Base-by-base conservation (phyloP, 805 yeast genomes). In the Candida loeiensis region DNA sequence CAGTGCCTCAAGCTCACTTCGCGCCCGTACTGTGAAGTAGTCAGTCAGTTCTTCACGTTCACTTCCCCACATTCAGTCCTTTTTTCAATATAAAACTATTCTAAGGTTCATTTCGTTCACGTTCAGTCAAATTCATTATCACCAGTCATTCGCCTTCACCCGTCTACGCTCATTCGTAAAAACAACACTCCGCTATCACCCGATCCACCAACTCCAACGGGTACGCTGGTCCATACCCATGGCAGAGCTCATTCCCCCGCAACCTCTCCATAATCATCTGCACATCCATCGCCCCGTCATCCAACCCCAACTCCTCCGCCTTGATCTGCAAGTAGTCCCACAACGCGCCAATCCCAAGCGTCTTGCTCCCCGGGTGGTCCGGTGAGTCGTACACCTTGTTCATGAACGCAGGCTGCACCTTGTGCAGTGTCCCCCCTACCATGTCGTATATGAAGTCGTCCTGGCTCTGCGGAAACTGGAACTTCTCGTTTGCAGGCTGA, bases 181-280 rank as follows among this genome's bases (percentile, higher is more conserved):
- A 42, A 15, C 41, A 41, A 17, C 38, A 34, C 25, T 46, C 43
- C n/a, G 41, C 34, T 34, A 73, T 54, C 9, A 64, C 59, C 31
- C 61, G 51, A 44, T 77, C 71, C 14, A 79, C 71, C 37, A 66
- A 26, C 2, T 52, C 55, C 27, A 77, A 45, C 0, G 77, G 69
- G 48, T 80, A 80, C 1, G 84, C 85, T 6, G 86, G 85, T 0
- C 95, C 96, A 51, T 66, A 73, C 2, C 90, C 93, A 55, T 86
- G 91, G 54, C 95, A 87, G 27, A 66, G 71, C 55, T 85, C 95
- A 24, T 73, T 58, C 1, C 93, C 95, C 53, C 70, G 75, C 39
- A 88, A 66, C 19, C 57, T 59, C 14, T 62, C 56, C 81, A 87
- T 79, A 2, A 86, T 75, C 26, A 58, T 63, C n/a, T 68, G 60